Evolutionary conservation across 305 asterid genomes (phyloP), one percentile per base, ranked within the genome.

Genomic region (Fraxinus floribunda): DNA sequence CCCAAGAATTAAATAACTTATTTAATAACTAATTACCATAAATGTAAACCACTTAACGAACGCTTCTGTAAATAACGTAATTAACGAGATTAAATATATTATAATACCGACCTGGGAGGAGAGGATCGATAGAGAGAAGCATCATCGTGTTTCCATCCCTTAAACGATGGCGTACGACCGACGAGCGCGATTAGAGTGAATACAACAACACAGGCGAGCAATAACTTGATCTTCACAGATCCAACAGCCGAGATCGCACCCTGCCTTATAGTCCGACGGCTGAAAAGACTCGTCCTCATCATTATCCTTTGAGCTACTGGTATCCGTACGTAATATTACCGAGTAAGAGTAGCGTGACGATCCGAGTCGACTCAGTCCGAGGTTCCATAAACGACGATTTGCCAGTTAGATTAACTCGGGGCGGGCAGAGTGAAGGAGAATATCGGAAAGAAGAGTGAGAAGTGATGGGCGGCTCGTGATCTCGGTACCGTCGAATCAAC

Each of bases 251-350:
- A 84, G 71, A 88, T 79, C 85, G 93, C 90, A n/a, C 89, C 97
- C 81, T 91, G 95, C 87, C 97, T 86, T 34, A 88, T 83, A 55
- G 89, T 87, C 87, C 97, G 88, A 15, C 97, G 95, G 89, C 91
- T 92, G 89, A 87, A 88, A 16, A 91, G 93, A 81, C 94, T 78
- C 81, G 91, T 79, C 87, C 94, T 88, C 88, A 83, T 90, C 71
- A 15, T 26, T 76, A 70, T 70, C 81, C 16, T 62, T 80, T 39
- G 15, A 64, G 49, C 29, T 64, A 75, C 30, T 64, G 16, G 36
- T 78, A 66, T 39, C 79, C 18, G 66, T 24, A 29, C 77, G 68
- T 1, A 75, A 75, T 41, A 80, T 26, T 18, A 73, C 78, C 75
- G 83, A 85, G 78, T 62, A 32, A 70, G 60, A 81, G 85, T 75